These are phyloP conservation scores for Eimeria tenella DNA, from an alignment of 169 alveolate species.

Conservation along the genomic window DNA sequence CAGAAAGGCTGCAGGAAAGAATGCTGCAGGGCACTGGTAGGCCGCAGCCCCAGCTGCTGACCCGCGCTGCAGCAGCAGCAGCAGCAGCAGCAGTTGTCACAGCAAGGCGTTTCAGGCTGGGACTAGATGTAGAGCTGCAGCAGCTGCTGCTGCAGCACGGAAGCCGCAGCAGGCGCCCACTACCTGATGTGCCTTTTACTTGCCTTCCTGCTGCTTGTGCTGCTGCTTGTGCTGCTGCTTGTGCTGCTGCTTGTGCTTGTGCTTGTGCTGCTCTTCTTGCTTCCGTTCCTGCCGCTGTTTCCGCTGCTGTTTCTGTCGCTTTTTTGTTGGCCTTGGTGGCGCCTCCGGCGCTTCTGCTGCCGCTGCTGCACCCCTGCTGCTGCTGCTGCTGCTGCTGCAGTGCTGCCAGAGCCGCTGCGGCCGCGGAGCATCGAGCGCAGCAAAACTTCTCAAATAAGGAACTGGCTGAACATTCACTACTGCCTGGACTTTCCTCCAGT, in stretches of 20 bases:
- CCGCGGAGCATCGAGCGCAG: conserved; percentile 58
- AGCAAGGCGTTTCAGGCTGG: background rate
- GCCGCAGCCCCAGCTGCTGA: background rate
- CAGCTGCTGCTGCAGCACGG: too few species aligned
- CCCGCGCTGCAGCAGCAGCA: background rate
- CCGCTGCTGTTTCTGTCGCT: background rate
- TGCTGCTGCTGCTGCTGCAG: conserved; percentile 42
- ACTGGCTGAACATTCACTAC: conserved; percentile 77
- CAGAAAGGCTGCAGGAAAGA: conserved; percentile 36
- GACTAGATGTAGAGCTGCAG: background rate
- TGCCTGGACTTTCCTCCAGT: conserved; percentile 70
- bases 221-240: conserved; percentile 31
- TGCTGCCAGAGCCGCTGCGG: conserved; percentile 71
- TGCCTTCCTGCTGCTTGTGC: background rate
- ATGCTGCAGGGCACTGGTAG: conserved; percentile 65
- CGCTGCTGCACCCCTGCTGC: conserved; percentile 58
- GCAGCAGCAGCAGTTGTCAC: background rate
- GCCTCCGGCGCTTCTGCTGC: conserved; percentile 6
- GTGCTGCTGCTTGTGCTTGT: background rate
- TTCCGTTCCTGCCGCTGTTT: background rate
- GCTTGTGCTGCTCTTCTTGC: background rate
- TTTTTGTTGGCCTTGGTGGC: background rate
- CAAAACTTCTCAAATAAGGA: conserved; percentile 69
- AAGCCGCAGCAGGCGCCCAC: too few species aligned
- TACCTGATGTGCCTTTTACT: too few species aligned